These are phyloP conservation scores for Pugionium dolabratum DNA, from an alignment of 345 rosid genomes.

Conservation along the genomic window DNA sequence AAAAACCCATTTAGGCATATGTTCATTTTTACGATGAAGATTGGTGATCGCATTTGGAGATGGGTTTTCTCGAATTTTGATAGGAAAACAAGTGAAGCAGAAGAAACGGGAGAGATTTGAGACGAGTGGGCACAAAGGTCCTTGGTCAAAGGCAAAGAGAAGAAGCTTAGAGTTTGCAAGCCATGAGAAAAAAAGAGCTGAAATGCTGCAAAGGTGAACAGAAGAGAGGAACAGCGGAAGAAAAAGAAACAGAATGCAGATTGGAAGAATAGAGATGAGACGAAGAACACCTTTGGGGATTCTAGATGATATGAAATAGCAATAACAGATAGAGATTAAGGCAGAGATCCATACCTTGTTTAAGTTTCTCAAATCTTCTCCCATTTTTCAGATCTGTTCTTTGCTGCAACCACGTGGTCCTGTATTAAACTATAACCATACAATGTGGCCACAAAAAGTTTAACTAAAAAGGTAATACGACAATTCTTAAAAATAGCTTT, in stretches of 20 bases:
- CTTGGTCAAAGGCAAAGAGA: conserved; percentile 60
- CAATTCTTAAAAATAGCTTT: no score
- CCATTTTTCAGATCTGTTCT: conserved; percentile 35
- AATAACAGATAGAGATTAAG: conserved; percentile 45
- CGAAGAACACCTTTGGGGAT: conserved; percentile 49
- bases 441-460: background rate
- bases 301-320: conserved; percentile 48
- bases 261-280: conserved; percentile 57
- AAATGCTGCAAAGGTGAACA: conserved; percentile 36
- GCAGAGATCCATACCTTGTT: conserved; percentile 53
- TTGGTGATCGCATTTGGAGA: conserved; percentile 18
- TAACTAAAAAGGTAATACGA: no score
- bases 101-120: conserved; percentile 53
- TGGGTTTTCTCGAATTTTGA: conserved; percentile 43
- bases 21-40: conserved; percentile 15
- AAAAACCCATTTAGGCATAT: conserved; percentile 38
- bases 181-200: conserved; percentile 57
- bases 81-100: conserved; percentile 59
- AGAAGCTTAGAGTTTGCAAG: conserved; percentile 66
- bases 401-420: conserved; percentile 14
- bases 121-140: conserved; percentile 57
- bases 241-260: conserved; percentile 44
- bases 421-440: conserved; percentile 3
- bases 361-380: conserved; percentile 39
- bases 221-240: conserved; percentile 54